These are phyloP conservation scores for Hypoxylon sp. DNA, from an alignment of 2,329 filamentous ascomycete species.

Conservation along the genomic window DNA sequence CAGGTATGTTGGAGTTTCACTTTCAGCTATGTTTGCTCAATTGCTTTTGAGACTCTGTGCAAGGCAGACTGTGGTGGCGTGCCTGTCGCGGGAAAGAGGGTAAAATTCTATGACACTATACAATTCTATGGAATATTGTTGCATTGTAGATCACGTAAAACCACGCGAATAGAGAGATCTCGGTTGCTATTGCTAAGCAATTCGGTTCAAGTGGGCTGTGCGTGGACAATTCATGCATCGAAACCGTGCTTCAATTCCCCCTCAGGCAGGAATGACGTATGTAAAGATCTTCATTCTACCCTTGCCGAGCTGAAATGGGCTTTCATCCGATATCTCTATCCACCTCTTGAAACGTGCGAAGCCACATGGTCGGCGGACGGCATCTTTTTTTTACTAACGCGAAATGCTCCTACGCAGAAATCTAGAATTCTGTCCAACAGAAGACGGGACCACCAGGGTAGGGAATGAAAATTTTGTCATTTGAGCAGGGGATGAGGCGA, in stretches of 20 bases:
- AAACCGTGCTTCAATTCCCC: conserved; percentile 14
- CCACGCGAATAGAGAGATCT: conserved; percentile 36
- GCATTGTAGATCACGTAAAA: conserved; percentile 32
- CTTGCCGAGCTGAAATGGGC: conserved; percentile 40
- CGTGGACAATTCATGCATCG: conserved; percentile 22
- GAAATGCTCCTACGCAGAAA: neutral
- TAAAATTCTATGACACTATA: conserved; percentile 16
- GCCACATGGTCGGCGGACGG: conserved; percentile 30
- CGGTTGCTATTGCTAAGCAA: conserved; percentile 21
- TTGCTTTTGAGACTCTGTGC: conserved; percentile 15
- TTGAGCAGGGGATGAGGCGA: conserved; percentile 27
- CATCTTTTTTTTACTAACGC: conserved; percentile 9
- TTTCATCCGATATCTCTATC: conserved; percentile 34
- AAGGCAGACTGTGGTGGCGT: conserved; percentile 31
- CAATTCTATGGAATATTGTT: conserved; percentile 10
- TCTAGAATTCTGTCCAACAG: neutral
- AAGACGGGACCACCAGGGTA: conserved; percentile 11
- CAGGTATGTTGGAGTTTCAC: conserved; percentile 27
- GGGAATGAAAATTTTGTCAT: conserved; percentile 26
- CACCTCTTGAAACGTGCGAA: conserved; percentile 41
- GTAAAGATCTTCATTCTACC: conserved; percentile 18
- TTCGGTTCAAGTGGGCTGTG: conserved; percentile 29
- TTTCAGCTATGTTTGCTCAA: conserved; percentile 31
- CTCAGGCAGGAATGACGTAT: conserved; percentile 38
- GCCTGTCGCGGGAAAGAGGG: conserved; percentile 37